Evolutionary conservation across 2,329 filamentous ascomycete species (phyloP).

Genomic region (Exophiala bonariae): DNA sequence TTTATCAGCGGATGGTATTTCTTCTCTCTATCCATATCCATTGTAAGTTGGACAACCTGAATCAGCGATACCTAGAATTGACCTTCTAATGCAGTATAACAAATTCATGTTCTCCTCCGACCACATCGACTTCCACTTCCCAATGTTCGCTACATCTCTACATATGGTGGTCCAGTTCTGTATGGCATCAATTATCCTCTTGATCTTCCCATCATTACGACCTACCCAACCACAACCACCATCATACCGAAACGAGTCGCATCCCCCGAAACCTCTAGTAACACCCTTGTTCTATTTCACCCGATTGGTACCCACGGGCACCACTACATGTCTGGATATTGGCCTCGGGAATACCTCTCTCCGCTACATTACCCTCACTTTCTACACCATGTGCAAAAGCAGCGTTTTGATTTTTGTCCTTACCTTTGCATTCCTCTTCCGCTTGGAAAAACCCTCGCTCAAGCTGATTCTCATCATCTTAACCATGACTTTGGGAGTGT

Average conservation of each 20-base stretch:
- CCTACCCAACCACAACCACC: constrained; percentile 53
- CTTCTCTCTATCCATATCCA: constrained; percentile 89
- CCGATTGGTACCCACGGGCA: constrained; percentile 85
- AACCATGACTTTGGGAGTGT: constrained; percentile 86
- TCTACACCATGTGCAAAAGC: constrained; percentile 99
- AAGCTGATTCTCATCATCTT: constrained; percentile 83
- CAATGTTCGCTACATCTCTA: constrained; percentile 88
- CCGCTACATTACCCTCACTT: constrained; percentile 94
- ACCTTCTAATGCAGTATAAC: constrained; percentile 71
- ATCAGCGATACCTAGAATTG: constrained; percentile 6
- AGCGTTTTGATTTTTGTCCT: constrained; percentile 94
- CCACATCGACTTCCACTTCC: constrained; percentile 86
- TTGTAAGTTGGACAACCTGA: constrained; percentile 58
- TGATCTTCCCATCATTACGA: constrained; percentile 77
- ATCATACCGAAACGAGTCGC: constrained; percentile 11
- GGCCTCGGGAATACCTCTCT: constrained; percentile 93
- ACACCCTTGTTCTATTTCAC: constrained; percentile 89
- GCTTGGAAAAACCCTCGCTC: constrained; percentile 82
- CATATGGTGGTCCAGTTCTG: constrained; percentile 96
- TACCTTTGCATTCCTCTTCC: constrained; percentile 90
- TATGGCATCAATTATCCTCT: constrained; percentile 75
- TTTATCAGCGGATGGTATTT: constrained; percentile 86
- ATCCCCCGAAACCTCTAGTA: constrained; percentile 63
- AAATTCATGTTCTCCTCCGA: constrained; percentile 96
- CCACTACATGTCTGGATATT: constrained; percentile 91